Evolutionary conservation across 352 stramenopile genomes (phyloP), one percentile per base, ranked within the genome.

Genomic region (Globisporangium cederbergense): DNA sequence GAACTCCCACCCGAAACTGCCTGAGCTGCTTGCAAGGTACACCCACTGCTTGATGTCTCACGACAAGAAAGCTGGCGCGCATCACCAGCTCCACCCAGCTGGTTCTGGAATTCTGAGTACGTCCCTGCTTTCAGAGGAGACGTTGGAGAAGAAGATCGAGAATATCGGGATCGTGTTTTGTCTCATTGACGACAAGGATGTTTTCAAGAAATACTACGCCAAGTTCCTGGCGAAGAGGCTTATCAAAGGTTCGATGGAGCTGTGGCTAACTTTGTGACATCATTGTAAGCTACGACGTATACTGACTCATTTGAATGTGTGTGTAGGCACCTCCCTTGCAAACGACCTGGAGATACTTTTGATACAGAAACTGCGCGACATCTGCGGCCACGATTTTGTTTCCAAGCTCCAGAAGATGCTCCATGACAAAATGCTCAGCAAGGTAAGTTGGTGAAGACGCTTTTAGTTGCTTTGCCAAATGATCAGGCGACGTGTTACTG

Each of bases 321-420:
- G 2, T 36, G 20, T 58, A 81, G 86, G 80, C 18, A 85, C 80
- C 4, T 90, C 75, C n/a, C 73, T 87, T 49, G 82, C 85, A 16
- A 83, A 86, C 43, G 87, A 95, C 38, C 72, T 93, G 52, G 87
- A 95, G 68, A 66, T 93, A 11, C 59, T 89, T 22, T 64, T 95
- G 1, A 90, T 95, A 45, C 83, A 91, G 46, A 95, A 95, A 56
- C 64, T 95, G 43, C 84, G 87, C 16, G 85, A 95, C 36, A 90
- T 93, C 60, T 95, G 87, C 58, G 87, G 87, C 14, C 83, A 78
- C 46, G 87, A 95, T 58, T 95, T 95, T 43, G 87, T 95, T 10
- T 94, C 87, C 30, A 95, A 95, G 71, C 65, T 95, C 10, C 87
- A 95, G 55, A 95, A 95, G 62, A 95, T 95, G 87, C 67, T 93